Evolutionary conservation across 2,329 filamentous ascomycete genomes (phyloP).

Genomic region (Zymoseptoria passerinii): DNA sequence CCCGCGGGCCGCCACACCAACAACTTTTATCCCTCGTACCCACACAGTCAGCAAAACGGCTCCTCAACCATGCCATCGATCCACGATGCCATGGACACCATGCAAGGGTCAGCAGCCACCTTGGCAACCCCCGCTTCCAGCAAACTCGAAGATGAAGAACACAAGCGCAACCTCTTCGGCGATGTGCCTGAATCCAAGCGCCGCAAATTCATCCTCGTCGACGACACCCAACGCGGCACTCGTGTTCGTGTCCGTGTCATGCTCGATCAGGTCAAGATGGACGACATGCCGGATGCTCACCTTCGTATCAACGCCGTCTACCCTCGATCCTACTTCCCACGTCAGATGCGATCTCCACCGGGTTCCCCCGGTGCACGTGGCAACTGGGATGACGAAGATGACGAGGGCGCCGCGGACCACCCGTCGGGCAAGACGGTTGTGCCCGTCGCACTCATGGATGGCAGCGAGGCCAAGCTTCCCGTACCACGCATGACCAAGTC

Average conservation of each 20-base stretch:
- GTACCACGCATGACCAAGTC: conserved; percentile 65
- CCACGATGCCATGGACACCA: conserved; percentile 48
- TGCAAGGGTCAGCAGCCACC: conserved; percentile 26
- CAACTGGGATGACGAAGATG: conserved; percentile 62
- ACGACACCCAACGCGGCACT: conserved; percentile 73
- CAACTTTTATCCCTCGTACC: conserved; percentile 66
- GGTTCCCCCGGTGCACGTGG: conserved; percentile 65
- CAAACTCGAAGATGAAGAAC: conserved; percentile 47
- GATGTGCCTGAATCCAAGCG: conserved; percentile 83
- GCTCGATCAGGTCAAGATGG: conserved; percentile 86
- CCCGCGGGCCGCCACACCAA: conserved; percentile 66
- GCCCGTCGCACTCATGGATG: conserved; percentile 49
- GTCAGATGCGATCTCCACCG: conserved; percentile 83
- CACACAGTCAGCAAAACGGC: conserved; percentile 48
- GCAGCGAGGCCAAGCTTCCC: conserved; percentile 62
- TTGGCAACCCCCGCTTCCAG: conserved; percentile 31
- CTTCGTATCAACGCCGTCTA: conserved; percentile 83
- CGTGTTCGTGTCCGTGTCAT: conserved; percentile 84
- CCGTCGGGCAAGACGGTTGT: conserved; percentile 41
- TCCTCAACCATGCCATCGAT: conserved; percentile 57
- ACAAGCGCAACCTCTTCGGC: conserved; percentile 67
- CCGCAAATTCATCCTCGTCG: conserved; percentile 93
- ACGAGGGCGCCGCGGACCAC: conserved; percentile 26
- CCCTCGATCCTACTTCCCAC: conserved; percentile 82
- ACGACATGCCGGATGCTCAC: conserved; percentile 93